phyloP scores from a whole-genome alignment of 176 grass and related monocot genomes.

The Cenchrus fungigraminus region DNA sequence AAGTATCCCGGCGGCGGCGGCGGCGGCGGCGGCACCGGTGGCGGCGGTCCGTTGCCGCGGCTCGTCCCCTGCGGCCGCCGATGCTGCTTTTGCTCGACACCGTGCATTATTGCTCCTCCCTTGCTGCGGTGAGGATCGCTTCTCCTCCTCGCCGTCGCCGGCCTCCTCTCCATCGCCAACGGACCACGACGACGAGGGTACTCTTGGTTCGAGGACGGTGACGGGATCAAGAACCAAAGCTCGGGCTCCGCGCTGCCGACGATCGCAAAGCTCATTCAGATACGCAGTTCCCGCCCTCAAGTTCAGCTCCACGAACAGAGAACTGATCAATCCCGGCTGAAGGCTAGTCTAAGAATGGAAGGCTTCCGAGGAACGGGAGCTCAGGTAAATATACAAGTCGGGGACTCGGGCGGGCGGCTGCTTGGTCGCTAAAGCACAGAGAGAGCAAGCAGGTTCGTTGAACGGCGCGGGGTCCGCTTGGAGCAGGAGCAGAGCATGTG shows the following conservation, averaged over 20 bases:
- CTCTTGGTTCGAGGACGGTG: not conserved
- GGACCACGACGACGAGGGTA: not conserved
- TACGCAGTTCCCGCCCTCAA: not conserved
- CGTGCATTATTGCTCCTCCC: constrained; percentile 11
- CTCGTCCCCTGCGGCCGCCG: not conserved
- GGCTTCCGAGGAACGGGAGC: not conserved
- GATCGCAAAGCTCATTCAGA: constrained; percentile 14
- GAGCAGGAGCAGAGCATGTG: not conserved
- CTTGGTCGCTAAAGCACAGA: constrained; percentile 5
- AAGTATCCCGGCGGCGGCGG: constrained; percentile 40
- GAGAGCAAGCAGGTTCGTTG: constrained; percentile 36
- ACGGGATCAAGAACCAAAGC: not conserved
- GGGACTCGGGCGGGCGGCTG: not conserved
- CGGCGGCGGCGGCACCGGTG: not conserved
- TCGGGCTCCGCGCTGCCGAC: not conserved
- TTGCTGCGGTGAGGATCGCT: not conserved
- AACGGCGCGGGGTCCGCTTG: constrained; percentile 17
- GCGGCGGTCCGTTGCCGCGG: not conserved
- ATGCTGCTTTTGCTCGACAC: not conserved
- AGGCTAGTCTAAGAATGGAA: not conserved
- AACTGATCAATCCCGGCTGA: too few species aligned
- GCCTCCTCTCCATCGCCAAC: not conserved
- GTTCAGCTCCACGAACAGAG: too few species aligned
- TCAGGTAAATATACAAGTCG: constrained; percentile 5
- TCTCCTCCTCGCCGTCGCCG: not conserved